Evolutionary conservation across 805 yeast genomes (phyloP).

Genomic region (Lachancea fermentati): DNA sequence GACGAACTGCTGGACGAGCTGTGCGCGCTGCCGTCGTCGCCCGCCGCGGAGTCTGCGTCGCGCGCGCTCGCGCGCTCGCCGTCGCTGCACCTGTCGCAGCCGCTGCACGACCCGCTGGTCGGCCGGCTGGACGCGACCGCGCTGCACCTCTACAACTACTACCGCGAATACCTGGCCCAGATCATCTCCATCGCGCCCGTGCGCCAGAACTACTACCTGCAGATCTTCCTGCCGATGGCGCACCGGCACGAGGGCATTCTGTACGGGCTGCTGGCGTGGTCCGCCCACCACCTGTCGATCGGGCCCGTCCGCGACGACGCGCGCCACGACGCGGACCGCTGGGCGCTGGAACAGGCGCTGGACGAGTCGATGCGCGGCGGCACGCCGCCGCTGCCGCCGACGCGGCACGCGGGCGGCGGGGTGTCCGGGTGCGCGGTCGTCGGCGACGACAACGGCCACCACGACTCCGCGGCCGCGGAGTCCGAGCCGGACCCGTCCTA

Average conservation of each 20-base stretch:
- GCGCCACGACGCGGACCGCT: background rate
- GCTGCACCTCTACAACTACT: conserved; percentile 42
- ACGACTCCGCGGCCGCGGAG: background rate
- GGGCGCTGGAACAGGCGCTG: background rate
- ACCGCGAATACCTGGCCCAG: conserved; percentile 42
- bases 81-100: conserved; percentile 15
- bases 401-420: background rate
- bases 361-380: background rate
- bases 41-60: background rate
- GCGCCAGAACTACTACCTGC: conserved; percentile 45
- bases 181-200: conserved; percentile 45
- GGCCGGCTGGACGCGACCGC: conserved; percentile 40
- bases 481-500: conserved; percentile 8
- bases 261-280: conserved; percentile 56
- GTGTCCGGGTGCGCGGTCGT: background rate
- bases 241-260: conserved; percentile 43
- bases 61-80: background rate
- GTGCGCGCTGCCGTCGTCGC: background rate
- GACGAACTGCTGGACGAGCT: background rate
- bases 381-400: background rate
- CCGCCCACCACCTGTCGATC: conserved; percentile 29
- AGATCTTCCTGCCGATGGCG: conserved; percentile 50
- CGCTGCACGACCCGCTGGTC: conserved; percentile 19
- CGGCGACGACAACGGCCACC: background rate
- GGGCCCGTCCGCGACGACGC: background rate